Base-by-base conservation (phyloP, 1,139 yeast species). In the Yamadazyma friedrichii region DNA sequence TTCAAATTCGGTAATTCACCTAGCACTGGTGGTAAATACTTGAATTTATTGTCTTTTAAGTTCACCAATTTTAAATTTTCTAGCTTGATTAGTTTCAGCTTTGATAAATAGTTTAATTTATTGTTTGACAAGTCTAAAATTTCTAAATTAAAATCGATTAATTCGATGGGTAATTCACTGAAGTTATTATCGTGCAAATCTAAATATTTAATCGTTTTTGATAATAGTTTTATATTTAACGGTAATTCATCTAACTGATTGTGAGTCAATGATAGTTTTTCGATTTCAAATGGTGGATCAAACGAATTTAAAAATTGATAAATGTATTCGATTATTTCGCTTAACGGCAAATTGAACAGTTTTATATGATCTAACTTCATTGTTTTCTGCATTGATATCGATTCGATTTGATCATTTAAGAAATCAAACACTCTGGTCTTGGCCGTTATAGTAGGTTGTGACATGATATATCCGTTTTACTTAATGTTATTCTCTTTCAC, bases 61-160 rank as follows among this genome's bases (percentile, higher is more conserved):
- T 87, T 81, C 13, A 88, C 60, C 4, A 84, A 83, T 49, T 75
- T 73, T 44, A 84, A 60, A 42, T 65, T 65, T 40, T 58, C 65
- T 52, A 84, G 59, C 33, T 50, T 54, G 2, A 63, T 68, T 37
- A 75, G 51, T 22, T 59, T 70, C 40, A 56, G 52, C 13, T 75
- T 80, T 44, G 79, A 72, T 28, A 65, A 54, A 30, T 64, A 55
- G 26, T 51, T 46, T 43, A 84, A 59, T 36, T 61, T 64, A 55
- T 87, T 87, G 33, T 72, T 65, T 26, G 91, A 82, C 24, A 87
- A 61, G 58, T 88, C 95, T 38, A 87, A 62, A 39, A 82, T 81
- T 51, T 84, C 91, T 43, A 87, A 64, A 8, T 62, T 65, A 15
- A 53, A 43, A 41, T 61, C 74, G 54, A 47, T 65, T 46, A 62